A percentile compares a stretch with the other conserved stretches of the same genome.
phyloP scores from a whole-genome alignment of 768 basidiomycete genomes.

The Leccinum barrowsii region DNA sequence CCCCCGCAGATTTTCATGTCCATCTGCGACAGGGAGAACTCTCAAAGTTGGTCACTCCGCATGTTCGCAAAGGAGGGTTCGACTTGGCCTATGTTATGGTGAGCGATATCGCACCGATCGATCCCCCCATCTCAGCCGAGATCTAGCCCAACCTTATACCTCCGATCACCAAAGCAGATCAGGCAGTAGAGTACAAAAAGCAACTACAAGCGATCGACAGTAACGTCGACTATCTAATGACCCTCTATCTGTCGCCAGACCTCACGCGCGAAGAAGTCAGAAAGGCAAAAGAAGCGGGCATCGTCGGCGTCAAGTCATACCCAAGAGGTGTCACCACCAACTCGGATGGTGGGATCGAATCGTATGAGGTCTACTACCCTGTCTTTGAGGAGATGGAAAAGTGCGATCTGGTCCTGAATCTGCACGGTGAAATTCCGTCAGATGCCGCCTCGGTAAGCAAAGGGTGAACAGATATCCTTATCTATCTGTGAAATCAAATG shows the following conservation, averaged over 20 bases:
- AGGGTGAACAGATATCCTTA: neutral
- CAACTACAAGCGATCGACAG: constrained; percentile 74
- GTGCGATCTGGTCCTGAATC: constrained; percentile 89
- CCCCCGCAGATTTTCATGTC: constrained; percentile 94
- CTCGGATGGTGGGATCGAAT: constrained; percentile 93
- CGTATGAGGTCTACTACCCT: constrained; percentile 89
- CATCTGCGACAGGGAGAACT: constrained; percentile 89
- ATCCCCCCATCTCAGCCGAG: constrained; percentile 9
- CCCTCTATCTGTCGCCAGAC: constrained; percentile 88
- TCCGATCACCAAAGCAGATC: constrained; percentile 78
- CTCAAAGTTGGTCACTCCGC: constrained; percentile 80
- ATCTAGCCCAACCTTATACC: constrained; percentile 87
- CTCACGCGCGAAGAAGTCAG: constrained; percentile 88
- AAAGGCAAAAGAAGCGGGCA: constrained; percentile 82
- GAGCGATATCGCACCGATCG: constrained; percentile 19
- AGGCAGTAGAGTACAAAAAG: constrained; percentile 77
- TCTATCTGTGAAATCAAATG: neutral
- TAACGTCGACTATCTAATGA: constrained; percentile 86
- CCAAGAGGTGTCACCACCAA: constrained; percentile 97
- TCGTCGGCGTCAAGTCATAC: constrained; percentile 92
- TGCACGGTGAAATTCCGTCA: constrained; percentile 98
- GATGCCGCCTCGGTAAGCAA: constrained; percentile 53
- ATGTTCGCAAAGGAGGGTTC: constrained; percentile 89
- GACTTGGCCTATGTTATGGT: constrained; percentile 96
- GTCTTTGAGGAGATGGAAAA: constrained; percentile 94